Base-by-base conservation (phyloP, 2,329 filamentous ascomycete genomes). In the Pseudocercospora cruenta region DNA sequence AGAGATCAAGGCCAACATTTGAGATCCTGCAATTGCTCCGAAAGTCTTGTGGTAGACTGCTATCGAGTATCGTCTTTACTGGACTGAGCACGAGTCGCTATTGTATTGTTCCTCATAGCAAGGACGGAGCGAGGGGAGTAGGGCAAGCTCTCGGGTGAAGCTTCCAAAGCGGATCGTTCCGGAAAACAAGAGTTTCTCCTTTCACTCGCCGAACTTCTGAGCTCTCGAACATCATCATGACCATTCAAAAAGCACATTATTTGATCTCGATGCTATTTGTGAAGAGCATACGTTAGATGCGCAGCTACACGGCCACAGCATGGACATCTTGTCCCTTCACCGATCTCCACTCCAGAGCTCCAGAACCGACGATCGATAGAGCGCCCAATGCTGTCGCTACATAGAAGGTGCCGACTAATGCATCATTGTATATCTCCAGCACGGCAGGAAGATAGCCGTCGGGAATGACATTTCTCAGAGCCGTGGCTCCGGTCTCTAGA, bases 301-400 rank as follows among this genome's bases (percentile, higher is more conserved):
- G 39, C 3, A 19, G 39, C 39, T 43, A 43, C 39, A 43, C 39
- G n/a, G 55, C 55, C 12, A 28, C 55, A 12, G 36, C 55, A 39
- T 58, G 55, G 16, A 58, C 31, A 24, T 58, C 55, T 8, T 58
- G 55, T 2, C 64, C 54, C 80, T 90, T 91, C 74, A 91, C 87
- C 70, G 80, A 88, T 73, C 80, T 84, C 88, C 88, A 91, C 78
- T 90, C 85, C 70, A 91, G 83, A 5, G 79, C 78, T 0, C 82
- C 69, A 0, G 83, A 81, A 0, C 86, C 88, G 5, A 89, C 24
- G 16, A 89, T 80, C 5, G 82, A 83, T 7, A 88, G 62, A 8
- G 80, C 80, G 0, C 82, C 80, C 72, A 88, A 78, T 2, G 84
- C 82, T 5, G 88, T 78, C 1, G 82, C 83, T 10, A 91, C 84